These are phyloP conservation scores for Epichloe typhina DNA, from an alignment of 2,329 filamentous ascomycete genomes.

Conservation along the genomic window DNA sequence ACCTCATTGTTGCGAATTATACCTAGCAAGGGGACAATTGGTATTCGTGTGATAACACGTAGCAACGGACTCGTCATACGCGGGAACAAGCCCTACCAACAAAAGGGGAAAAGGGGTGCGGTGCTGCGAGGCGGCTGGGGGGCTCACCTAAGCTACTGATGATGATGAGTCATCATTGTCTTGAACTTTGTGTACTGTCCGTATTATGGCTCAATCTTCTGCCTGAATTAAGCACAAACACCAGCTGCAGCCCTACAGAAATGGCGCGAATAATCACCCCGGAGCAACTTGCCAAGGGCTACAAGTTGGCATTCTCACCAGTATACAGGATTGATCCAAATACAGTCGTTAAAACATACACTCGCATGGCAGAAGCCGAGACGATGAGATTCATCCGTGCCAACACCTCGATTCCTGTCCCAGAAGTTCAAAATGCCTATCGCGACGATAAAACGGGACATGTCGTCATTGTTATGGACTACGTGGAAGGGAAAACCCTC, in stretches of 20 bases:
- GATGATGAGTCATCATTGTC: too few species aligned
- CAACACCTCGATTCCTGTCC: conserved; percentile 7
- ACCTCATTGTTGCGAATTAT: too few species aligned
- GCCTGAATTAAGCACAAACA: too few species aligned
- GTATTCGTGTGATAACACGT: too few species aligned
- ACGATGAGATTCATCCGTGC: conserved; percentile 8
- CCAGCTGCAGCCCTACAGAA: neutral
- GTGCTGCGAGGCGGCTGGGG: too few species aligned
- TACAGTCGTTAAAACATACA: conserved; percentile 8
- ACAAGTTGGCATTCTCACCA: neutral
- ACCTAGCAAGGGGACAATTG: too few species aligned
- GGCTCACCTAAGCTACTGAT: too few species aligned
- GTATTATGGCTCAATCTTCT: too few species aligned
- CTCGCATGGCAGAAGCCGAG: conserved; percentile 5
- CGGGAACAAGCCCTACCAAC: too few species aligned
- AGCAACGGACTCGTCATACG: too few species aligned
- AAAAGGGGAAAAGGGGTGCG: too few species aligned
- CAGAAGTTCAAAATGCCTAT: conserved; percentile 4
- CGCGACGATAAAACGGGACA: conserved; percentile 5
- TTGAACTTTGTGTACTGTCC: too few species aligned
- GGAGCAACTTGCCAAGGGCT: neutral
- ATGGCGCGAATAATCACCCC: neutral
- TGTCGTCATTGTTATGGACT: conserved; percentile 10
- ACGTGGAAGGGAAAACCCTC: conserved; percentile 8
- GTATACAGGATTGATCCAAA: neutral